Conservation (phyloP, 1,284 basidiomycete genomes). For the Rhodotorula sp. region DNA sequence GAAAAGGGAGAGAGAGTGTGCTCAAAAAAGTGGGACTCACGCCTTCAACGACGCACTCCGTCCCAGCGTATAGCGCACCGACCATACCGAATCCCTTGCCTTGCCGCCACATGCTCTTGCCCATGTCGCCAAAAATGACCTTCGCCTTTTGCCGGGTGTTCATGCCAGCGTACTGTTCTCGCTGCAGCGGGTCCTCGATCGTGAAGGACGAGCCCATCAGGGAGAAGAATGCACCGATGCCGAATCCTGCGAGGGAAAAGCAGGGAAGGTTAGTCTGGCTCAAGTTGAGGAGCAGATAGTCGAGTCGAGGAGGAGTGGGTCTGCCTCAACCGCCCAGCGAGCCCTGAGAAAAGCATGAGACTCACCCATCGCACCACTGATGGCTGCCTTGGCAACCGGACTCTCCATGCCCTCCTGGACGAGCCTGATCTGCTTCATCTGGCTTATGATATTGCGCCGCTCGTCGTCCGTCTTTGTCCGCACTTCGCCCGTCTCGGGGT, state of each 20-base stretch:
- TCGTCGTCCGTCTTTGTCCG: conserved; percentile 38
- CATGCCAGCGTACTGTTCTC: conserved; percentile 53
- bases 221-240: conserved; percentile 90
- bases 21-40: conserved; percentile 59
- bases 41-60: conserved; percentile 93
- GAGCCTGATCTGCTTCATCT: conserved; percentile 42
- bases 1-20: neutral
- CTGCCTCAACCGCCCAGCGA: no score
- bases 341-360: neutral
- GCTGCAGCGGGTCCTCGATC: conserved; percentile 81
- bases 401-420: conserved; percentile 43
- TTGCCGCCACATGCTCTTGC: conserved; percentile 81
- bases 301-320: neutral
- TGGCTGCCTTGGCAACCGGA: conserved; percentile 42
- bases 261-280: no score
- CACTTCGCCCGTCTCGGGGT: conserved; percentile 24
- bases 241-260: conserved; percentile 65
- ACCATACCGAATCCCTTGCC: conserved; percentile 95
- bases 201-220: conserved; percentile 93
- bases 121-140: conserved; percentile 92
- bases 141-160: conserved; percentile 69
- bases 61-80: conserved; percentile 85
- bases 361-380: conserved; percentile 41
- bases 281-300: neutral
- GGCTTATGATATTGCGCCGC: conserved; percentile 38